Evolutionary conservation across 192 early-diverging fungal genomes (phyloP), one percentile per base, ranked within the genome.

Genomic region (Mortierella claussenii): DNA sequence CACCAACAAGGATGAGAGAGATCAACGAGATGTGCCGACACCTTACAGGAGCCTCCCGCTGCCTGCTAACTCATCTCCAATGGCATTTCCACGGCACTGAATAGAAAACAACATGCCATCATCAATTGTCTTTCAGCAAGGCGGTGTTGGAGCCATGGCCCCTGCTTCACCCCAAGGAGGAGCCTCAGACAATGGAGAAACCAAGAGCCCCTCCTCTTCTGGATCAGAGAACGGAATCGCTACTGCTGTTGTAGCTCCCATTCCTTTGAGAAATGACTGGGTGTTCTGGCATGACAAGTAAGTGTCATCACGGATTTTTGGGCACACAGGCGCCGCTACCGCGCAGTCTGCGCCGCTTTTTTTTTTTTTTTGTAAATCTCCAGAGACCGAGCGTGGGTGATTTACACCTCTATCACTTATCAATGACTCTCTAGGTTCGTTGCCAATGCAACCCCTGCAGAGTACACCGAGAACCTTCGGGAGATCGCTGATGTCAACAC

Each of bases 261-360:
- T 70, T 44, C 80, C 80, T 20, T 55, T 81, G 34, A 58, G 52
- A 28, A 56, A 81, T 50, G 68, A 69, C 24, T 81, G 80, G 80
- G 74, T 76, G 13, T 81, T 81, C 51, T 81, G 74, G 66, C 80
- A 78, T 32, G 80, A 81, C 56, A 81, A 81, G 80, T 81, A 67
- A 20, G 73, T 32, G 32, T 18, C 47, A n/a, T n/a, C n/a, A n/a
- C n/a, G n/a, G n/a, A n/a, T n/a, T n/a, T n/a, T n/a, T n/a, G n/a
- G n/a, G n/a, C n/a, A n/a, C n/a, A n/a, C n/a, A n/a, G n/a, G n/a
- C n/a, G n/a, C n/a, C n/a, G n/a, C n/a, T n/a, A n/a, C n/a, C n/a
- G n/a, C n/a, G n/a, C n/a, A n/a, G n/a, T n/a, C n/a, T n/a, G n/a
- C n/a, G n/a, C n/a, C n/a, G n/a, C n/a, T n/a, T n/a, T n/a, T n/a